Evolutionary conservation across 495 filamentous ascomycete species (phyloP).

Genomic region (Thozetella sp.): DNA sequence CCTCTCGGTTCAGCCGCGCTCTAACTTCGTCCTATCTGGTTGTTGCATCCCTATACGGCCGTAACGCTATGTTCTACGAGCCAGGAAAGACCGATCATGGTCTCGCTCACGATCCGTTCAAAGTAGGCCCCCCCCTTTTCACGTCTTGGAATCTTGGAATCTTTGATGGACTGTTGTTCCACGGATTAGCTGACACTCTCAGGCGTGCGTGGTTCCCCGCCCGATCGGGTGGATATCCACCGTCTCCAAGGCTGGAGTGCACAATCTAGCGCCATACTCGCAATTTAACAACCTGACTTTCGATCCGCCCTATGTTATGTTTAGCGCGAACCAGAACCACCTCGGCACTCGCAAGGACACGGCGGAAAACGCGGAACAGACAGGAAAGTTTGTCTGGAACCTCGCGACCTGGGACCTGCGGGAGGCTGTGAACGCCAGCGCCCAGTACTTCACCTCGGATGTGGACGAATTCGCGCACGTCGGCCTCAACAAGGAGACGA

Average conservation of each 20-base stretch:
- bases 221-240: constrained; percentile 23
- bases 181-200: too few relatives aligned
- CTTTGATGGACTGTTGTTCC: too few relatives aligned
- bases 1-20: too few relatives aligned
- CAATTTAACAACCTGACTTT: constrained; percentile 66
- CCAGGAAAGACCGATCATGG: constrained; percentile 9
- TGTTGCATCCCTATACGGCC: too few relatives aligned
- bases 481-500: constrained; percentile 44
- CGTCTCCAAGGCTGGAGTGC: constrained; percentile 16
- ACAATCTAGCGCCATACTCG: constrained; percentile 57
- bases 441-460: constrained; percentile 37
- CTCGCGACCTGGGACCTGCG: constrained; percentile 56
- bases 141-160: too few relatives aligned
- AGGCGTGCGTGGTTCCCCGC: constrained; percentile 17
- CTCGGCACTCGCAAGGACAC: constrained; percentile 50
- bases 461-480: constrained; percentile 56
- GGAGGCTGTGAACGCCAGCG: constrained; percentile 51
- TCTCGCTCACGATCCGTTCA: constrained; percentile 19
- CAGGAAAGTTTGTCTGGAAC: constrained; percentile 59
- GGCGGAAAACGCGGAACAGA: constrained; percentile 51
- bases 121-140: too few relatives aligned
- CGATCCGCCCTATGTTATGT: constrained; percentile 61
- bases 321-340: constrained; percentile 52
- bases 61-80: constrained; percentile 17
- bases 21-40: too few relatives aligned